Base-by-base conservation (phyloP, 768 basidiomycete genomes). In the Lenzites betulinus region DNA sequence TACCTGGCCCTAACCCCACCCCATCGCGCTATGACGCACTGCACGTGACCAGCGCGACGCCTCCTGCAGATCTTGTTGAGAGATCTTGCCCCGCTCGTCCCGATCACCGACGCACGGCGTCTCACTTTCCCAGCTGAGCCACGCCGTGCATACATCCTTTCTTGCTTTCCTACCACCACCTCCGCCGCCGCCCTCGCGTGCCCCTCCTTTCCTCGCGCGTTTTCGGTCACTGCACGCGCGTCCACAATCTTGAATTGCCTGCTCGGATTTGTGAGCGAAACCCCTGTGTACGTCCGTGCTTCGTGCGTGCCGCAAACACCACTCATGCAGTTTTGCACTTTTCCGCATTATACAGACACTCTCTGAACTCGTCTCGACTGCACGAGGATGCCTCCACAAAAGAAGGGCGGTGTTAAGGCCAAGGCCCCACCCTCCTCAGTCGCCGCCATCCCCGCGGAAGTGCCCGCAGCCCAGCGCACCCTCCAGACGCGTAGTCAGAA, bases 401-500 rank as follows among this genome's bases (percentile, higher is more conserved):
- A 66, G 56, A 62, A 59, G 25, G 28, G 52, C 39, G 86, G 85
- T 51, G 87, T 85, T 66, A 89, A 88, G 67, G 81, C 86, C 53
- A 85, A 85, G 74, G 74, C 79, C 11, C 35, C 35, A 7, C 82
- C 81, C 33, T 69, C 72, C 23, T n/a, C n/a, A n/a, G 55, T 78
- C 15, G 66, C 75, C 38, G 66, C 77, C 33, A 62, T 72, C n/a
- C 66, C 72, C 5, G 62, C 68, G 9, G 57, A 73, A 18, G 61
- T 71, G 5, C 69, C 75, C 39, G 73, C 75, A 60, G 74, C 67
- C 26, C 74, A 61, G 56, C 61, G 77, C 38, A 73, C 78, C 7
- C 77, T 87, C 58, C 84, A 86, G 65, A 90, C 89, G 7, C 75
- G 89, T 64, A 93, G 92, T 72, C 85, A 88, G 71, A 92, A 87